Base-by-base conservation (phyloP, 2,329 filamentous ascomycete genomes). In the Colletotrichum sp. region DNA sequence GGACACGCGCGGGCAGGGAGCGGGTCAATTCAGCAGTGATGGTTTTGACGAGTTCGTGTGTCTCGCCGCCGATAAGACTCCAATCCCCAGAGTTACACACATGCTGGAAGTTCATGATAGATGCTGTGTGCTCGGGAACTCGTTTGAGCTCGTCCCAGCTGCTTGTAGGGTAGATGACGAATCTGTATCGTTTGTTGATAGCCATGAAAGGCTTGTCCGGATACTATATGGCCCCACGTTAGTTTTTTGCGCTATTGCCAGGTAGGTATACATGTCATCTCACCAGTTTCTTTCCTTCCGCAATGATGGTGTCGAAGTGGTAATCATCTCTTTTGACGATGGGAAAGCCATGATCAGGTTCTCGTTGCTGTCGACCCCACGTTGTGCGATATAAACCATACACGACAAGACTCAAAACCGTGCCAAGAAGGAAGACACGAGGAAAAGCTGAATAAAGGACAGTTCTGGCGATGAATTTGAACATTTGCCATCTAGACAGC, bases 201-300 rank as follows among this genome's bases (percentile, higher is more conserved):
- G 55, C 55, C 24, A 59, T 26, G 26, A 59, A 59, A 30, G 55
- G 55, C 26, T 59, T 30, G 55, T 59, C 26, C 5, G 55, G 55
- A 13, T 59, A 59, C 55, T 57, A 57, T 15, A 4, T 2, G 22
- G 52, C 16, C 24, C 4, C 6, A 8, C 5, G n/a, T 57, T 0
- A 57, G 15, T 1, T 57, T 6, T 12, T 24, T 26, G 22, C 26
- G 18, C 22, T 57, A 3, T 0, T 6, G 3, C 3, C 15, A 59
- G 1, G 13, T 1, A 15, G 16, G 30, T 1, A 3, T 18, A 4
- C 0, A 3, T 52, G 55, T 1, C 24, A 15, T 18, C 55, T 59
- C 9, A 59, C 55, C 26, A 26, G 2, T 30, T 59, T 30, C 55
- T 30, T 59, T 28, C 55, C 55, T 30, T 59, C 55, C 12, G 22